A percentile compares a stretch with the other conserved stretches of the same genome.
Conservation (phyloP, 1,284 basidiomycete species). For the Mycena sp. region DNA sequence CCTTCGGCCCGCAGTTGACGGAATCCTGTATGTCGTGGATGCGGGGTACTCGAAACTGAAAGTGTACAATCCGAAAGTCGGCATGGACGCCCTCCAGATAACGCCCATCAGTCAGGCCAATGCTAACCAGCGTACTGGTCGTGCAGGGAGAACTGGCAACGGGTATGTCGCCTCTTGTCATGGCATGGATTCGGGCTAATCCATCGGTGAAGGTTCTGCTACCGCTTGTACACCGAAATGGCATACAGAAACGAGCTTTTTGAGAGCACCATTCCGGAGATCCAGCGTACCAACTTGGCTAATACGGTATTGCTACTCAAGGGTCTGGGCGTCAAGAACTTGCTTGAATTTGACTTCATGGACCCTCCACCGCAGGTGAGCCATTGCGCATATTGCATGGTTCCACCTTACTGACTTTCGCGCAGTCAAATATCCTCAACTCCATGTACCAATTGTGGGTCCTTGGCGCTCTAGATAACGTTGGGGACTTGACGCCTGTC, state of each 20-base stretch:
- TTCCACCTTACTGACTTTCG: background rate
- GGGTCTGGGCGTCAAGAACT: slow-evolving; percentile 95
- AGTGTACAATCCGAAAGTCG: slow-evolving; percentile 98
- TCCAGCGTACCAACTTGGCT: slow-evolving; percentile 96
- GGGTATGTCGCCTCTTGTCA: slow-evolving; percentile 63
- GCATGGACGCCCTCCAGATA: slow-evolving; percentile 99
- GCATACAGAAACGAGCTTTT: slow-evolving; percentile 92
- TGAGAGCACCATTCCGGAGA: slow-evolving; percentile 96
- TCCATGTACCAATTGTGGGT: slow-evolving; percentile 99
- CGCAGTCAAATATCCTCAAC: slow-evolving; percentile 90
- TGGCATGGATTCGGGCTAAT: slow-evolving; percentile 6
- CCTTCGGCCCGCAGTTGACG: slow-evolving; percentile 76
- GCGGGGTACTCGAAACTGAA: slow-evolving; percentile 98
- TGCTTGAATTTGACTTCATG: slow-evolving; percentile 99
- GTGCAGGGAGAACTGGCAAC: slow-evolving; percentile 95
- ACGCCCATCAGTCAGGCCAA: slow-evolving; percentile 99
- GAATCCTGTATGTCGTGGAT: slow-evolving; percentile 97
- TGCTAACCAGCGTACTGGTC: slow-evolving; percentile 93
- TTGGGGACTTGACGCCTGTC: slow-evolving; percentile 92
- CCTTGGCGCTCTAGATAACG: slow-evolving; percentile 95
- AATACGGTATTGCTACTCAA: slow-evolving; percentile 96
- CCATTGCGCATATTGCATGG: slow-evolving; percentile 59
- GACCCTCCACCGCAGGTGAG: slow-evolving; percentile 92
- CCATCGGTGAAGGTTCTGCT: slow-evolving; percentile 76
- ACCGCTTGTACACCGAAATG: slow-evolving; percentile 89